phyloP scores from a whole-genome alignment of 2,329 filamentous ascomycete genomes.

The Blastomyces parvus region DNA sequence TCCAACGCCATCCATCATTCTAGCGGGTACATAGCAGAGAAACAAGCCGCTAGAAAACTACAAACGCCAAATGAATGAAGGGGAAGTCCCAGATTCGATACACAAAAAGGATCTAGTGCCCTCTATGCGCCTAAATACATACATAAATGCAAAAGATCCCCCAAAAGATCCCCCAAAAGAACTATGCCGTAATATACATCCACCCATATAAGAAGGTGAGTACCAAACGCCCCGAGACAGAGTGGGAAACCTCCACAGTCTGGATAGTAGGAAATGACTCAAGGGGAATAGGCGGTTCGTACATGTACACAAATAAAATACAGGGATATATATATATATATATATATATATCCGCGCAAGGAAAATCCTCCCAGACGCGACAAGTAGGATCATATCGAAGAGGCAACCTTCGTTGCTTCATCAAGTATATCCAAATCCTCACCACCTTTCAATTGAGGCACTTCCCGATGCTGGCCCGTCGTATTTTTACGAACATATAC shows the following conservation, averaged over 20 bases:
- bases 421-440: background rate
- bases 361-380: background rate
- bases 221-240: background rate
- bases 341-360: background rate
- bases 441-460: background rate
- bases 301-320: background rate
- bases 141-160: background rate
- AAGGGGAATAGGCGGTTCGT: background rate
- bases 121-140: background rate
- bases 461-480: background rate
- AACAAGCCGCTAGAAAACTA: background rate
- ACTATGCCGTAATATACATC: background rate
- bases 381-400: background rate
- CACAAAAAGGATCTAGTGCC: background rate
- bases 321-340: background rate
- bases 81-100: background rate
- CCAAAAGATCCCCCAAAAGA: background rate
- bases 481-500: slow-evolving; percentile 31
- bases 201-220: background rate
- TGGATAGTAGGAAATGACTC: background rate
- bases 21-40: background rate
- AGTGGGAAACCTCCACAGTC: background rate
- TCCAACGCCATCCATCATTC: background rate
- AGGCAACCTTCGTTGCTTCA: background rate
- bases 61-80: background rate